Evolutionary conservation across 768 basidiomycete species (phyloP), one percentile per base, ranked within the genome.

Genomic region (Psilocybe cyanescens): DNA sequence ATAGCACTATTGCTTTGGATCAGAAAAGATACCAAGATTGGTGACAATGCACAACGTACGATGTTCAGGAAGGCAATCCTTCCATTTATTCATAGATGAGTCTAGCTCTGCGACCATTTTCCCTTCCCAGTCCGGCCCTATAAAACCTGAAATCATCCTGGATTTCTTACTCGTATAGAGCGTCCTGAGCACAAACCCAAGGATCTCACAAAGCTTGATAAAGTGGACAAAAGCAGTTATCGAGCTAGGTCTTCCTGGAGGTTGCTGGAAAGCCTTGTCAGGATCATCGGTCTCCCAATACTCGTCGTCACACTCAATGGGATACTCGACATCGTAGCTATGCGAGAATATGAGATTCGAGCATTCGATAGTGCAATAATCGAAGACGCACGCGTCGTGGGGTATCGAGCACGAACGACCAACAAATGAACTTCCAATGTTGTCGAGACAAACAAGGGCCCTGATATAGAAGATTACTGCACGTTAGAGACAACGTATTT

Each of bases 331-430:
- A 62, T 92, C 88, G 66, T 88, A 86, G 64, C 88, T 88, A 51
- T 16, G 9, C 3, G 24, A 33, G 60, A 19, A 66, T 50, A 54
- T 33, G 19, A 33, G 28, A 14, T 14, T 30, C 17, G 55, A 8
- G 8, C 1, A n/a, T 1, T 17, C 4, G 46, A 14, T 39, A 39
- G 14, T 29, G 4, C 3, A 30, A 30, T n/a, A 24, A 45, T 24
- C 11, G 33, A 31, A 17, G n/a, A 41, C 87, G 59, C 63, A 88
- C 85, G 91, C 90, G 70, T 89, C 89, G 49, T 90, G 88, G 54
- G 87, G 85, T 3, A 91, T 79, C 2, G 85, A 83, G 55, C 83
- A 80, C 0, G 89, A 86, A n/a, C 91, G 79, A 14, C 92, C 92
- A 39, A 90, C 76, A 47, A 81, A 81, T 4, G 81, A 74, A 41